These are phyloP conservation scores for Diaporthe capsici DNA, from an alignment of 2,329 filamentous ascomycete genomes.

Conservation along the genomic window DNA sequence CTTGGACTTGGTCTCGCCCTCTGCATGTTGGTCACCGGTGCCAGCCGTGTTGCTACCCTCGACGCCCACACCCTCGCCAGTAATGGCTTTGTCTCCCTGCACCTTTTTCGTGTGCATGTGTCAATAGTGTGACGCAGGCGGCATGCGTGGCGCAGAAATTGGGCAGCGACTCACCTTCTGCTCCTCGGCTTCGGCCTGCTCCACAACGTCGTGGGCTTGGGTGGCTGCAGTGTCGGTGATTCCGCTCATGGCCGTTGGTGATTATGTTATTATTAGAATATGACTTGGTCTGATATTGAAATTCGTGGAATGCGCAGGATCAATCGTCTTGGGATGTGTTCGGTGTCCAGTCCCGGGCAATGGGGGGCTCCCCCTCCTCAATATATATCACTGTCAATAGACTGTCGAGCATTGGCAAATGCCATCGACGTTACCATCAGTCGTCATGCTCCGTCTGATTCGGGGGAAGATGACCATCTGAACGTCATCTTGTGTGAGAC, in stretches of 20 bases:
- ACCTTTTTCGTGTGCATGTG: slow-evolving; percentile 22
- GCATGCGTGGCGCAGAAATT: slow-evolving; percentile 9
- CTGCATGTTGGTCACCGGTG: slow-evolving; percentile 23
- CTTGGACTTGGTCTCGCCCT: slow-evolving; percentile 27
- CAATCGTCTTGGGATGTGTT: background rate
- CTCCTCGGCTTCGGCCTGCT: slow-evolving; percentile 38
- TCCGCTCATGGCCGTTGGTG: slow-evolving; percentile 31
- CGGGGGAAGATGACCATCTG: slow-evolving; percentile 33
- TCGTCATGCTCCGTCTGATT: slow-evolving; percentile 34
- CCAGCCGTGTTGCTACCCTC: slow-evolving; percentile 29
- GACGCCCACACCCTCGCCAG: slow-evolving; percentile 24
- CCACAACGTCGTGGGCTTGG: slow-evolving; percentile 39
- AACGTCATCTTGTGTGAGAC: slow-evolving; percentile 32
- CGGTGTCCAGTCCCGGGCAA: background rate
- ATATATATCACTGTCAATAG: slow-evolving; percentile 1
- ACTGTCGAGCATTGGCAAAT: background rate
- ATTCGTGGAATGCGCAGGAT: background rate
- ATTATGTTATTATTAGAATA: background rate
- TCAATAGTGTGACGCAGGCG: slow-evolving; percentile 25
- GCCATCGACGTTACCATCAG: background rate
- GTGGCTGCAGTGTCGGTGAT: slow-evolving; percentile 36
- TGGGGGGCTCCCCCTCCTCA: background rate
- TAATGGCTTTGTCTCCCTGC: slow-evolving; percentile 34
- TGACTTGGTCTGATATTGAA: background rate
- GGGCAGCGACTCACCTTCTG: slow-evolving; percentile 32